Base-by-base conservation (phyloP, 108 stramenopile genomes). In the Cyclostephanos tholiformis region DNA sequence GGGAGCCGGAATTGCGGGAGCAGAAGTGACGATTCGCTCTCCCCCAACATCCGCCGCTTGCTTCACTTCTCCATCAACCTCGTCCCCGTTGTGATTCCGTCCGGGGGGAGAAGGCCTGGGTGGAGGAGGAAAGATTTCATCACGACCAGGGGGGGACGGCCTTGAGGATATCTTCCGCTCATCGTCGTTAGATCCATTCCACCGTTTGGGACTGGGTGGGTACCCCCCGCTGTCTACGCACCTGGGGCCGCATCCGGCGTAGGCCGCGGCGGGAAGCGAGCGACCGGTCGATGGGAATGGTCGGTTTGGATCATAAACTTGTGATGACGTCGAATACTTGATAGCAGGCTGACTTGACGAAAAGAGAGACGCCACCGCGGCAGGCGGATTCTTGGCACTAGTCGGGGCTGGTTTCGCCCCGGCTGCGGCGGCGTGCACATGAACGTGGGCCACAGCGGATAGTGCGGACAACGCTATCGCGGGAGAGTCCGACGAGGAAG, bases 201-300 rank as follows among this genome's bases (percentile, higher is more conserved):
- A 10, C 4, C n/a, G 6, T 25, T 29, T 35, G 23, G 20, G 0
- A 57, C 56, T 59, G 20, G 60, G 6, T 19, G 25, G 7, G 19
- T 30, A 17, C 55, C 48, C 0, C 41, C 55, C 32, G 58, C 59
- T 9, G 60, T 27, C 23, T 27, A 48, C 38, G 64, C 62, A n/a
- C 14, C 22, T 79, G 13, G 78, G 78, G 0, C 78, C 78, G 48
- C 78, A 79, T 6, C 78, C 72, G 25, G 67, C 67, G 53, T 79
- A 69, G 19, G 78, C 78, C 32, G 71, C 72, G 9, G 78, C 69
- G 38, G 71, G 72, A 17, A 79, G 52, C 32, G 61, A 52, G 20
- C 67, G 71, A 7, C 69, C 78, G 16, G 38, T 25, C 16, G 52
- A 29, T 17, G 72, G 72, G 26, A 67, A 72, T 11, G 78, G 71